These are phyloP conservation scores for Cladosporium halotolerans DNA, from an alignment of 2,329 filamentous ascomycete species.

Conservation along the genomic window DNA sequence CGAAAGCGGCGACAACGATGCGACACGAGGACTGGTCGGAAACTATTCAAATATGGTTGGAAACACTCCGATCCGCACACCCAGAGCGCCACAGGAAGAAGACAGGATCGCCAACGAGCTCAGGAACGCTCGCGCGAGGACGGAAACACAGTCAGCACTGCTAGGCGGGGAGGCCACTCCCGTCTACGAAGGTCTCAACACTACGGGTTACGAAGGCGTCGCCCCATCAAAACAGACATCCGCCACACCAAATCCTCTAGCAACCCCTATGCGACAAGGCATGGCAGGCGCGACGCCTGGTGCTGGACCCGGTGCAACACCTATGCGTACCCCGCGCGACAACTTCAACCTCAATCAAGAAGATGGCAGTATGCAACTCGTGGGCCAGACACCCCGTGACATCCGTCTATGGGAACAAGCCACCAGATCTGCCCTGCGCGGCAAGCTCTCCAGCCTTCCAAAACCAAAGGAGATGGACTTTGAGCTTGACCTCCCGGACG, in stretches of 20 bases:
- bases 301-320: slow-evolving; percentile 66
- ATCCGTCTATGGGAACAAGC: slow-evolving; percentile 64
- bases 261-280: slow-evolving; percentile 72
- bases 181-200: slow-evolving; percentile 70
- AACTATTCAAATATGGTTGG: slow-evolving; percentile 78
- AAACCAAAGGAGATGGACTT: slow-evolving; percentile 91
- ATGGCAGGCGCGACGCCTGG: slow-evolving; percentile 63
- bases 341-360: slow-evolving; percentile 75
- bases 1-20: slow-evolving; percentile 64
- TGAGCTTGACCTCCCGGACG: slow-evolving; percentile 87
- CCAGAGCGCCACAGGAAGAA: slow-evolving; percentile 83
- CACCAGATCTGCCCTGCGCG: slow-evolving; percentile 61
- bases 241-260: slow-evolving; percentile 91
- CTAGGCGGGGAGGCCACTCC: slow-evolving; percentile 92
- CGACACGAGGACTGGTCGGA: slow-evolving; percentile 77
- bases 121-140: slow-evolving; percentile 83
- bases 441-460: slow-evolving; percentile 73
- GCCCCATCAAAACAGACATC: slow-evolving; percentile 73
- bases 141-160: slow-evolving; percentile 87
- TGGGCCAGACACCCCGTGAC: slow-evolving; percentile 71
- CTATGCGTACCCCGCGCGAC: slow-evolving; percentile 61
- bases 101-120: slow-evolving; percentile 97
- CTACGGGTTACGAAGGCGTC: slow-evolving; percentile 82
- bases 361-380: slow-evolving; percentile 58
- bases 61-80: slow-evolving; percentile 83